Percentiles rank a stretch among this genome's conserved stretches.
phyloP scores from a whole-genome alignment of 176 grass and related monocot genomes.

The Areca catechu region DNA sequence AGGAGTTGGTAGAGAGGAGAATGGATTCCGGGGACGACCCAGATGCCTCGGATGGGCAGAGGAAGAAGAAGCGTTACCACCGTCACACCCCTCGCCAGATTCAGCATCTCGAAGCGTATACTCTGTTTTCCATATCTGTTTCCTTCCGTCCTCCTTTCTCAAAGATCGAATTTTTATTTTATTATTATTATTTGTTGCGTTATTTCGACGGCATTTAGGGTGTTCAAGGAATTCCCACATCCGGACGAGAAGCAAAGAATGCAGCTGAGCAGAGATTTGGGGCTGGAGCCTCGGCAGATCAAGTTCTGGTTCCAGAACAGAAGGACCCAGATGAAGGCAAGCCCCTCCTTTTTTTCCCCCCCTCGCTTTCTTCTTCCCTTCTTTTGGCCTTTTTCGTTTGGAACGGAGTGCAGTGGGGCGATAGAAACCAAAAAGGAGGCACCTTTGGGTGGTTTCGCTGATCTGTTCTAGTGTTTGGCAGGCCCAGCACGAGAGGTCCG shows the following conservation, averaged over 20 bases:
- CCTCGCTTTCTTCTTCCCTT: background rate
- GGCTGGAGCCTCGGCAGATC: constrained; percentile 85
- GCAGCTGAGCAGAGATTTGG: constrained; percentile 74
- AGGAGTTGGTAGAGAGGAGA: background rate
- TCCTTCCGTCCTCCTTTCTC: background rate
- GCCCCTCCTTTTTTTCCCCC: background rate
- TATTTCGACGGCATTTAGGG: constrained; percentile 23
- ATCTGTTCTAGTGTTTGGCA: constrained; percentile 11
- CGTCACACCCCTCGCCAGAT: constrained; percentile 97
- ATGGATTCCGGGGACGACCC: constrained; percentile 91
- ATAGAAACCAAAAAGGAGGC: constrained; percentile 8
- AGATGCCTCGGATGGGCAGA: constrained; percentile 54
- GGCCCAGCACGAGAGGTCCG: constrained; percentile 80
- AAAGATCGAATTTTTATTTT: constrained; percentile 1
- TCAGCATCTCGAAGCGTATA: constrained; percentile 90
- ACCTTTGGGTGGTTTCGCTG: background rate
- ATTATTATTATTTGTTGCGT: background rate
- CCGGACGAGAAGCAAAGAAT: constrained; percentile 94
- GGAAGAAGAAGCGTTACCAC: constrained; percentile 81
- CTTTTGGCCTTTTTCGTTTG: background rate
- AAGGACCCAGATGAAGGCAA: constrained; percentile 97
- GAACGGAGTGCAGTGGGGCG: constrained; percentile 18
- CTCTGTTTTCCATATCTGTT: background rate
- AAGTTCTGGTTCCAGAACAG: constrained; percentile 99
- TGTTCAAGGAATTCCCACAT: constrained; percentile 96